Conservation (phyloP, 306 rosid species). For the Lagenaria siceraria region DNA sequence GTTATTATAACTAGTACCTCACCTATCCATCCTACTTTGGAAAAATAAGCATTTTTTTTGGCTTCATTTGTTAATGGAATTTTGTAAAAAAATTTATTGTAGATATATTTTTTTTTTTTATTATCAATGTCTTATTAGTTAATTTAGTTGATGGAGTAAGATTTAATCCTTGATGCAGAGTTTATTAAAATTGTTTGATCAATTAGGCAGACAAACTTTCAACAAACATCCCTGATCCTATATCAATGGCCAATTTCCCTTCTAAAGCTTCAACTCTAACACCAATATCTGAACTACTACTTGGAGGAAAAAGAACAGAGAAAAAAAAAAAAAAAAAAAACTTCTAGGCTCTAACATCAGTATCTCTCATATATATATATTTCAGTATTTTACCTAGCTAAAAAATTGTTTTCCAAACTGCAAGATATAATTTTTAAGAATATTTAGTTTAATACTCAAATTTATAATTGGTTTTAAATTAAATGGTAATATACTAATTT, state of each 20-base stretch:
- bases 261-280: background rate
- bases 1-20: background rate
- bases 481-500: background rate
- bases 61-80: background rate
- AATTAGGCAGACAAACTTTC: background rate
- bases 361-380: too few species aligned
- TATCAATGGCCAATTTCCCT: background rate
- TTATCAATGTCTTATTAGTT: background rate
- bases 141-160: background rate
- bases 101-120: too few species aligned
- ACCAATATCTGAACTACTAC: background rate
- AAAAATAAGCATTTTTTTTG: background rate
- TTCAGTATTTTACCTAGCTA: too few species aligned
- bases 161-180: background rate
- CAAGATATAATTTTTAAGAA: background rate
- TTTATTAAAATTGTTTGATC: background rate
- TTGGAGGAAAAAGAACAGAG: too few species aligned
- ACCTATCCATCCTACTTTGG: background rate
- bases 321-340: too few species aligned
- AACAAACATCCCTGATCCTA: background rate
- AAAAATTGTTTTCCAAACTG: background rate
- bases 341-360: too few species aligned
- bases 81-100: background rate
- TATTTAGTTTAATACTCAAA: background rate
- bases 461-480: background rate